Conservation (phyloP, 2,329 filamentous ascomycete genomes). For the Penicillium sp. region DNA sequence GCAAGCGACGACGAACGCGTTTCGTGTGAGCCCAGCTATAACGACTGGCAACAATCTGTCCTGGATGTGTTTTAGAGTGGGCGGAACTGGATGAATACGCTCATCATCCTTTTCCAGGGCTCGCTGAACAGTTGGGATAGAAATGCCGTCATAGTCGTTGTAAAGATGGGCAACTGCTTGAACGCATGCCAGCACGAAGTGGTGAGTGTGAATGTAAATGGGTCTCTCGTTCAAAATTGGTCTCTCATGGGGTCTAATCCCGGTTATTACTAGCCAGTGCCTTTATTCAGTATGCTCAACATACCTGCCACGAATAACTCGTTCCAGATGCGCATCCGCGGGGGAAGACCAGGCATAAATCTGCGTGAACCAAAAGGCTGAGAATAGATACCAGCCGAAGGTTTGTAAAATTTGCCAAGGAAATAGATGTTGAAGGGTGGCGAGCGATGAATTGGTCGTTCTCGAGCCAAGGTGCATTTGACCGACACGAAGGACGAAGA, state of each 20-base stretch:
- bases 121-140: conserved; percentile 44
- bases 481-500: conserved; percentile 80
- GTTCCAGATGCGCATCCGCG: conserved; percentile 57
- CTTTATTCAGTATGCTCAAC: conserved; percentile 32
- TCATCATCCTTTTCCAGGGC: conserved; percentile 30
- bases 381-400: conserved; percentile 67
- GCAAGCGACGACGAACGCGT: conserved; percentile 41
- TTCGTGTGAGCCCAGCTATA: conserved; percentile 29
- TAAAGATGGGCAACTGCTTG: conserved; percentile 66
- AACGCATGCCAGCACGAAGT: conserved; percentile 61
- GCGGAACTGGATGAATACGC: conserved; percentile 33
- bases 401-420: conserved; percentile 62
- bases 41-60: conserved; percentile 28
- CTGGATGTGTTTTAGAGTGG: conserved; percentile 39
- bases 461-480: conserved; percentile 70
- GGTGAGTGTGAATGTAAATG: conserved; percentile 68
- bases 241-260: conserved; percentile 53
- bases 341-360: conserved; percentile 70
- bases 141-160: conserved; percentile 65
- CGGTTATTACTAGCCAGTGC: conserved; percentile 8
- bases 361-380: conserved; percentile 72
- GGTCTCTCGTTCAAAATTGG: conserved; percentile 78
- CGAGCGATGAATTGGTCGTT: conserved; percentile 62
- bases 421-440: conserved; percentile 56
- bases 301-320: conserved; percentile 64